Evolutionary conservation across 139 green algal species (phyloP).

Genomic region (Gonium pectorale): DNA sequence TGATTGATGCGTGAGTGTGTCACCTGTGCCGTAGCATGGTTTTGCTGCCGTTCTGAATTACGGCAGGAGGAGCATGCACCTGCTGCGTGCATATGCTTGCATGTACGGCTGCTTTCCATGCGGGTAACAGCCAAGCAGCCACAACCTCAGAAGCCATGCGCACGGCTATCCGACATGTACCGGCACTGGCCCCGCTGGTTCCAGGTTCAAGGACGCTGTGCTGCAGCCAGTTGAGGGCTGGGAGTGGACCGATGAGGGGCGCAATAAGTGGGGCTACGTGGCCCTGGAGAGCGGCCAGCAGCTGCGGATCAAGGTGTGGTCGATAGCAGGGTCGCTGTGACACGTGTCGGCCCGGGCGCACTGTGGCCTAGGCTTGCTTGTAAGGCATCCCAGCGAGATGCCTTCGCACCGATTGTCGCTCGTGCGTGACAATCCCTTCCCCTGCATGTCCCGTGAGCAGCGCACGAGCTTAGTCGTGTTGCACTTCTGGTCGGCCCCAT

Average conservation of each 20-base stretch:
- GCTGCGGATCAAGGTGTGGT: neutral
- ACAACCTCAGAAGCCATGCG: too few relatives aligned
- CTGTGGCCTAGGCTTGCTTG: neutral
- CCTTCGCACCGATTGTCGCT: neutral
- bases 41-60: too few relatives aligned
- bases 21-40: too few relatives aligned
- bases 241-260: constrained; percentile 23
- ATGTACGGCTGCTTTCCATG: too few relatives aligned
- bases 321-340: neutral
- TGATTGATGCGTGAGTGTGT: neutral
- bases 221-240: neutral
- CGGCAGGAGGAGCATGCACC: too few relatives aligned
- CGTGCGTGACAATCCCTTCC: neutral
- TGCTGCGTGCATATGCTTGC: too few relatives aligned
- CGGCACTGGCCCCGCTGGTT: too few relatives aligned
- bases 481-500: neutral
- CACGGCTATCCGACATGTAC: too few relatives aligned
- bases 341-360: too few relatives aligned
- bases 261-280: constrained; percentile 38
- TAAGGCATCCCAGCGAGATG: too few relatives aligned
- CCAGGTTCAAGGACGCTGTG: too few relatives aligned
- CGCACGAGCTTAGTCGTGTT: neutral
- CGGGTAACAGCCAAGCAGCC: too few relatives aligned
- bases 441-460: neutral
- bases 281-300: neutral